Base-by-base conservation (phyloP, 2,329 filamentous ascomycete species). In the Samsoniella hepiali region DNA sequence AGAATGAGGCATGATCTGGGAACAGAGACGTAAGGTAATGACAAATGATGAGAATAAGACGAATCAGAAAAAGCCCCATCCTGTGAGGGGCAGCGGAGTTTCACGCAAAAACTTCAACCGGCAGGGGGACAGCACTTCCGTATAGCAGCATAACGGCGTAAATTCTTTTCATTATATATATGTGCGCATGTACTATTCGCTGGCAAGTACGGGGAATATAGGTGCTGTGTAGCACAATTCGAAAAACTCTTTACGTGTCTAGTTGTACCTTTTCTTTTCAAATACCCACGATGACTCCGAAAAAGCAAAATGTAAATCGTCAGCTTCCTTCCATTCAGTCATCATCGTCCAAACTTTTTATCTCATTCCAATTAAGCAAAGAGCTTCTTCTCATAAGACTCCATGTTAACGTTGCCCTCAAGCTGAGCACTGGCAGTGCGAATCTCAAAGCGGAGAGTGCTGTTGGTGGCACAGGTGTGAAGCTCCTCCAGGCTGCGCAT, bases 311-410 rank as follows among this genome's bases (percentile, higher is more conserved):
- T 62, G 54, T 36, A 50, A 51, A 57, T 56, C 38, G 49, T 61
- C 47, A 54, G 27, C 53, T 34, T 53, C 57, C 44, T n/a, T n/a
- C 44, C 57, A 45, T 50, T 51, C 31, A 40, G 8, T 60, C 56
- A 53, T 58, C 58, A 17, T 64, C 58, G 29, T 62, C 44, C 34
- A 17, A 17, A 53, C 22, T 22, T 27, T 49, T n/a, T 9, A 34
- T 59, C 42, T 57, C 69, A 70, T 66, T 58, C 55, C 63, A 64
- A 36, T 77, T 87, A 97, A 72, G 93, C 92, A 80, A 96, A 99
- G 69, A 99, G 90, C 86, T 98, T 99, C 90, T 99, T 99, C 84
- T 98, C 95, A 76, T 96, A 98, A 76, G 91, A 94, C 82, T 98
- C 93, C 84, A 99, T 93, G 81, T 98, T 96, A 66, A 99, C 93